Evolutionary conservation across 139 green algal genomes (phyloP).

Genomic region (Eudorina sp.): DNA sequence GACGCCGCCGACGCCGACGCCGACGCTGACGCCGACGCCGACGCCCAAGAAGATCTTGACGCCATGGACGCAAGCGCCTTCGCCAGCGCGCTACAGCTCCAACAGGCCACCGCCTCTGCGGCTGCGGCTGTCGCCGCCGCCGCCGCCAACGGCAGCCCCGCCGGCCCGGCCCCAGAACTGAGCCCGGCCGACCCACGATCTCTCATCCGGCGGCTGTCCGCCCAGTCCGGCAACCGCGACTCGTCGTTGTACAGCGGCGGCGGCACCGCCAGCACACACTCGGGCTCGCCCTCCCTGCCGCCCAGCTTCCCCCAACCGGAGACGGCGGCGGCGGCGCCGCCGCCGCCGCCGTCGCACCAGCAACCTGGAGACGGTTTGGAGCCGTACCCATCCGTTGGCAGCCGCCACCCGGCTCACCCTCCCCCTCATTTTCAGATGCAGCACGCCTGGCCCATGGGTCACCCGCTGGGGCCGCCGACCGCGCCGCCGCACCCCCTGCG

Average conservation of each 20-base stretch:
- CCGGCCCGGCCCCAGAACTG: background rate
- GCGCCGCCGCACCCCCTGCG: no score
- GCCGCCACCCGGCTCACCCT: no score
- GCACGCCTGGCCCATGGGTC: background rate
- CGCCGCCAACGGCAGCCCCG: background rate
- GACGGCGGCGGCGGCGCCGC: background rate
- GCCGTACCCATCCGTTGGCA: background rate
- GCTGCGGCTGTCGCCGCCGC: background rate
- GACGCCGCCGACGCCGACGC: background rate
- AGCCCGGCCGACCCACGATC: background rate
- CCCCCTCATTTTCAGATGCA: no score
- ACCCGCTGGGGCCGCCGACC: background rate
- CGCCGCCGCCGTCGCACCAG: background rate
- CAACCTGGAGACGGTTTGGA: background rate
- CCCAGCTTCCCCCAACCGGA: conserved; percentile 1
- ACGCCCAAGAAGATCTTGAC: background rate
- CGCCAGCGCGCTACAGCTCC: background rate
- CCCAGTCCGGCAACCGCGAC: background rate
- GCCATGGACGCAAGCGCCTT: background rate
- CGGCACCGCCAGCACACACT: background rate
- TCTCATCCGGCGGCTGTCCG: background rate
- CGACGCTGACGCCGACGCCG: background rate
- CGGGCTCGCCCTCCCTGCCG: background rate
- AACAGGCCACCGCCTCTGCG: background rate
- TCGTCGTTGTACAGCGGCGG: background rate